phyloP scores from a whole-genome alignment of 805 yeast genomes.

The Geotrichum ghanense region DNA sequence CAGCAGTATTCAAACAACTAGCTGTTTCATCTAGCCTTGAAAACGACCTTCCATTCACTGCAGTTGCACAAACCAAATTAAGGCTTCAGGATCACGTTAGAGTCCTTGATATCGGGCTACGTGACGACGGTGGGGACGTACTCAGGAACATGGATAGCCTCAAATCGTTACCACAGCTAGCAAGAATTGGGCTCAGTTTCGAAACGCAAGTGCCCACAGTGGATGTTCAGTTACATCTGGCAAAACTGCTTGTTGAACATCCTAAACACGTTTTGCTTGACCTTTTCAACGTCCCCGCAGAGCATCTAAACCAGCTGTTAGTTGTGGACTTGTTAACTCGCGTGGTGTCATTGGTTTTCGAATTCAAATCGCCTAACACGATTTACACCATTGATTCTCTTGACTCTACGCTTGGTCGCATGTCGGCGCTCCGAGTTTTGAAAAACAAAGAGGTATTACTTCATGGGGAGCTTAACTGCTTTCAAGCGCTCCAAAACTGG shows the following conservation, averaged over 20 bases:
- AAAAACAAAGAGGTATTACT: background rate
- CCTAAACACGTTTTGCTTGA: background rate
- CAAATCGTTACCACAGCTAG: background rate
- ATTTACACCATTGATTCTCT: background rate
- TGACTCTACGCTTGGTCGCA: background rate
- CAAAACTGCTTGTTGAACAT: background rate
- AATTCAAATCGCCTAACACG: background rate
- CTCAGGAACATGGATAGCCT: background rate
- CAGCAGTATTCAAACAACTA: background rate
- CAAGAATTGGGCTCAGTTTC: background rate
- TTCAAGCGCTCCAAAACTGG: background rate
- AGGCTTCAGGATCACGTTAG: background rate
- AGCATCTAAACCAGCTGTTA: background rate
- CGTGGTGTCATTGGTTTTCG: background rate
- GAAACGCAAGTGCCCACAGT: background rate
- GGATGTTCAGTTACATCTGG: background rate
- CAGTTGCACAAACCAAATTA: background rate
- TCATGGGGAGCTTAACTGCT: background rate
- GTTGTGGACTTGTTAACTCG: background rate
- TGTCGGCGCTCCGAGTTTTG: background rate
- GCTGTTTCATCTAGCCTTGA: background rate
- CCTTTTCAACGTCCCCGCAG: background rate
- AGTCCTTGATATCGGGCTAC: background rate
- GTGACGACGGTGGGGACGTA: background rate
- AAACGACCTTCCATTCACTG: background rate